phyloP scores from a whole-genome alignment of 345 rosid genomes.

The Gossypium australe region DNA sequence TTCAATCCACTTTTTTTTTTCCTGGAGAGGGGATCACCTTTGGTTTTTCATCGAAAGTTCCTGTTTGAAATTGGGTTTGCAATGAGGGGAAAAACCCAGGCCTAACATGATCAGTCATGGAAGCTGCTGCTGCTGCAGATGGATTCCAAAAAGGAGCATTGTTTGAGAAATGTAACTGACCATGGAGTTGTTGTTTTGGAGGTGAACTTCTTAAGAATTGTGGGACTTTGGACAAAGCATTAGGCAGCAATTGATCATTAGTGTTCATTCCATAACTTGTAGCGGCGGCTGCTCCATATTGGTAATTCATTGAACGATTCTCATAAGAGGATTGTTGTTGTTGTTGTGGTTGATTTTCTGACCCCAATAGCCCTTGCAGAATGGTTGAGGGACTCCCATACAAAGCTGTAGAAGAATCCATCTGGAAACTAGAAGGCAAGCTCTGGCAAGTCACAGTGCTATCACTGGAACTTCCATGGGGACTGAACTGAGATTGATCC shows the following conservation, averaged over 20 bases:
- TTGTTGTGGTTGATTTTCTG: conserved; percentile 35
- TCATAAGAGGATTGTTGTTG: conserved; percentile 30
- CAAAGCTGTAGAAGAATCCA: conserved; percentile 43
- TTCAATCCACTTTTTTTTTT: not conserved
- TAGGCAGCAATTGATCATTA: conserved; percentile 33
- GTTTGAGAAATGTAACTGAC: conserved; percentile 65
- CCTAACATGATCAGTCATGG: conserved; percentile 44
- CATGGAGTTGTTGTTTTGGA: conserved; percentile 47
- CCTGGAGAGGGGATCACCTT: conserved; percentile 24
- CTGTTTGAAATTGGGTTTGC: conserved; percentile 48
- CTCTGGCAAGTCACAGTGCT: conserved; percentile 34
- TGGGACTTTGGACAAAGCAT: conserved; percentile 57
- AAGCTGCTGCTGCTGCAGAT: conserved; percentile 28
- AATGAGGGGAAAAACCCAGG: conserved; percentile 52
- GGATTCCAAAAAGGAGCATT: conserved; percentile 92
- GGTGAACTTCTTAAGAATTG: conserved; percentile 62
- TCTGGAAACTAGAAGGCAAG: conserved; percentile 33
- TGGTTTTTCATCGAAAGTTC: conserved; percentile 42
- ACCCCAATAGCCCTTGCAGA: conserved; percentile 47
- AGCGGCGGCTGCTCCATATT: not conserved
- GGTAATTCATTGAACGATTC: conserved; percentile 27
- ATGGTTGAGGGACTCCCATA: conserved; percentile 46
- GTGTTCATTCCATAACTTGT: not conserved
- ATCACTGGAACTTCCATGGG: conserved; percentile 58
- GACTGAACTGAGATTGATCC: conserved; percentile 50